Conservation (phyloP, 257 asterid genomes). For the Forsythia viridissima region DNA sequence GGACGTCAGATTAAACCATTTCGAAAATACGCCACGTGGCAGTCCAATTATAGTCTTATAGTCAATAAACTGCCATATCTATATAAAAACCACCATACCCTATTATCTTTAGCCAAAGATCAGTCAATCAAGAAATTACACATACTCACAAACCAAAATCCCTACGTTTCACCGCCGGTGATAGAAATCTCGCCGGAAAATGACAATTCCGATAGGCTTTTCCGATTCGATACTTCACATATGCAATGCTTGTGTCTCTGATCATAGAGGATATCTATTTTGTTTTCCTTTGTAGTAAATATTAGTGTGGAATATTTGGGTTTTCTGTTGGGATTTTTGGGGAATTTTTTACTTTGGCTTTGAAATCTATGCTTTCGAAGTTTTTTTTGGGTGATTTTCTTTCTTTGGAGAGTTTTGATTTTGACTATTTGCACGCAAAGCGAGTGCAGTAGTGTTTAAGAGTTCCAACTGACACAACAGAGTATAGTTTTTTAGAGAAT, state of each 20-base stretch:
- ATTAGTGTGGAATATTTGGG: conserved; percentile 3
- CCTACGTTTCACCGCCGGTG: conserved; percentile 22
- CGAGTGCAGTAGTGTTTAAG: neutral
- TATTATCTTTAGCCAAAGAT: conserved; percentile 20
- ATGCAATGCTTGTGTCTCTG: conserved; percentile 37
- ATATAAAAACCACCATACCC: conserved; percentile 31
- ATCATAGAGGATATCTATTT: conserved; percentile 20
- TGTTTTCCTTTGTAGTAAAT: conserved; percentile 5
- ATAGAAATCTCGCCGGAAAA: conserved; percentile 46
- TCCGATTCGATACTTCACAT: conserved; percentile 7
- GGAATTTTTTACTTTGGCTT: neutral
- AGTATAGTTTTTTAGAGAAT: conserved; percentile 12
- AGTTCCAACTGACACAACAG: neutral
- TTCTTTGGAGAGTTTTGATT: neutral
- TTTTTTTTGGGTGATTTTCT: conserved; percentile 20
- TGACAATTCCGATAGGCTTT: conserved; percentile 20
- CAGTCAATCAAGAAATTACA: conserved; percentile 13
- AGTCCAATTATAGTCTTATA: conserved; percentile 27
- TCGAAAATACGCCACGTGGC: conserved; percentile 40
- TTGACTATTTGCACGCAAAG: neutral
- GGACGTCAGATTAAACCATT: conserved; percentile 21
- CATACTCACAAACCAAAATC: neutral
- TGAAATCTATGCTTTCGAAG: conserved; percentile 9
- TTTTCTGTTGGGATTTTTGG: neutral
- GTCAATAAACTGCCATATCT: conserved; percentile 19